A percentile compares a stretch with the other conserved stretches of the same genome.
Conservation (phyloP, 306 rosid species). For the Dicorynia guianensis region DNA sequence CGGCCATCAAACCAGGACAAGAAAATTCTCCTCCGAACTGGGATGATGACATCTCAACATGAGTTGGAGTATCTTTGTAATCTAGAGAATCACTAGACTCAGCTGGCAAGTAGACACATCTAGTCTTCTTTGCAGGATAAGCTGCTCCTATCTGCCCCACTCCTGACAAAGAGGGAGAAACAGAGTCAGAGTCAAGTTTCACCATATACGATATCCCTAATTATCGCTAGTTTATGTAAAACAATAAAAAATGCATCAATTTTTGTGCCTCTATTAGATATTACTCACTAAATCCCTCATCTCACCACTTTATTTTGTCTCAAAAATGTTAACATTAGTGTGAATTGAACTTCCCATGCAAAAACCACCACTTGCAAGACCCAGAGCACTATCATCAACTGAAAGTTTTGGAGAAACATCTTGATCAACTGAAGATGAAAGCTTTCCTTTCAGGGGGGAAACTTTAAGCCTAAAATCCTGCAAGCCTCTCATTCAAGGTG, state of each 20-base stretch:
- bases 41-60: constrained; percentile 61
- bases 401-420: constrained; percentile 54
- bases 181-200: constrained; percentile 53
- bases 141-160: constrained; percentile 57
- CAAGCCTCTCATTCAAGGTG: constrained; percentile 70
- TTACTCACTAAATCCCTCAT: constrained; percentile 43
- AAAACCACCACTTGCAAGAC: constrained; percentile 47
- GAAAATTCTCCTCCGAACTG: constrained; percentile 55
- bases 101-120: constrained; percentile 60
- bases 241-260: constrained; percentile 27
- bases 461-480: constrained; percentile 65
- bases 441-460: constrained; percentile 55
- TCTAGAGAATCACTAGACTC: constrained; percentile 86
- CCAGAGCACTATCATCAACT: constrained; percentile 49
- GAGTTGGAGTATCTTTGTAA: constrained; percentile 61
- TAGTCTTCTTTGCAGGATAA: constrained; percentile 78
- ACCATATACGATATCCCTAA: constrained; percentile 38
- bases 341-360: constrained; percentile 47
- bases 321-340: constrained; percentile 49
- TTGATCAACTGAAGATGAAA: constrained; percentile 50
- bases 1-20: constrained; percentile 61
- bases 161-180: constrained; percentile 63
- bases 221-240: constrained; percentile 42
- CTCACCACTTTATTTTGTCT: constrained; percentile 44
- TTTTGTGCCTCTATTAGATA: constrained; percentile 40